phyloP scores from a whole-genome alignment of 2,329 filamentous ascomycete species.

The Colletotrichum magnum region DNA sequence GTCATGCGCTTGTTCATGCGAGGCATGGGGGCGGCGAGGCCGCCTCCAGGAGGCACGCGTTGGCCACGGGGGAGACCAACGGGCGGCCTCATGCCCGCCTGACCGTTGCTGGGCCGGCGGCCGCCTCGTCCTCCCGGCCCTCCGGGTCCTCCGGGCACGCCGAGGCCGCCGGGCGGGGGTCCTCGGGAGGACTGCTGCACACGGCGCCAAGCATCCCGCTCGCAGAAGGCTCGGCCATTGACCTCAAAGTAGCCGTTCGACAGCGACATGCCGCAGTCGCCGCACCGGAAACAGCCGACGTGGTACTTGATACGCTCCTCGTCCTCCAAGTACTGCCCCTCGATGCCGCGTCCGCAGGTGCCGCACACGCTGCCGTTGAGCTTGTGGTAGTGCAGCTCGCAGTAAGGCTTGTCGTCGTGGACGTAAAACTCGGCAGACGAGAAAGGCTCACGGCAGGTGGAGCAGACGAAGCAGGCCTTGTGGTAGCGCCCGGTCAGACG shows the following conservation, averaged over 20 bases:
- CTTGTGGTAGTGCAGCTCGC: conserved; percentile 92
- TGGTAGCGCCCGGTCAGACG: conserved; percentile 94
- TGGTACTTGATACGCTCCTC: conserved; percentile 86
- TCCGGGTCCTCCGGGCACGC: conserved; percentile 19
- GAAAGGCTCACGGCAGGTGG: conserved; percentile 85
- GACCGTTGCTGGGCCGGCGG: conserved; percentile 32
- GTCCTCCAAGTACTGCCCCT: conserved; percentile 93
- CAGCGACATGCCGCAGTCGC: conserved; percentile 80
- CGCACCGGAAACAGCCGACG: conserved; percentile 87
- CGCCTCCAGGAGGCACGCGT: conserved; percentile 39
- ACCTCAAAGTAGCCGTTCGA: conserved; percentile 94
- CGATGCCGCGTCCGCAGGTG: conserved; percentile 86
- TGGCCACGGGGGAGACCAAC: conserved; percentile 40
- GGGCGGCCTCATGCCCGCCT: conserved; percentile 39
- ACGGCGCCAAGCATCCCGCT: conserved; percentile 82
- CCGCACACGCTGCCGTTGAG: conserved; percentile 90
- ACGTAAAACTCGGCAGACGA: conserved; percentile 94
- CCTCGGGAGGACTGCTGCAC: conserved; percentile 55
- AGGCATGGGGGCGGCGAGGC: conserved; percentile 52
- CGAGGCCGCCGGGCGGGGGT: conserved; percentile 33
- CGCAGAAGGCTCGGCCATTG: conserved; percentile 84
- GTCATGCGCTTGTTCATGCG: conserved; percentile 76
- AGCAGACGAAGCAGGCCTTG: conserved; percentile 94
- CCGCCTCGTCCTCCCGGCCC: conserved; percentile 20
- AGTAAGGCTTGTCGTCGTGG: conserved; percentile 87